Evolutionary conservation across 805 yeast species (phyloP), one percentile per base, ranked within the genome.

Genomic region (Tetrapisispora phaffii): DNA sequence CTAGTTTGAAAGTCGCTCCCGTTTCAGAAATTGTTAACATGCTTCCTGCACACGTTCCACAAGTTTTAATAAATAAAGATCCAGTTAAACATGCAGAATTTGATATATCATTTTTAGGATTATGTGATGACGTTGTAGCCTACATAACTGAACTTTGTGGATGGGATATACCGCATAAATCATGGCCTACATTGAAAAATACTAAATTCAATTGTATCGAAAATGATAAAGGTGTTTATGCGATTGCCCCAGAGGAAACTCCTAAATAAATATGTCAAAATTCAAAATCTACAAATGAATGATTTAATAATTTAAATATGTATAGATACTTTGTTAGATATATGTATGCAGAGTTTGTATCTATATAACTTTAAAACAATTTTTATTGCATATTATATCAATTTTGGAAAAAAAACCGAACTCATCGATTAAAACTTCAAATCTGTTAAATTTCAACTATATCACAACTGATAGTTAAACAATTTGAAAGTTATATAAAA

Each of bases 1-100:
- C 97, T 0, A 85, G 95, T n/a, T 71, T 88, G 52, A 85, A 88
- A 59, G 97, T 88, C 19, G 87, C 94, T 0, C 97, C 97, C 0
- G 96, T 89, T 6, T 79, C 87, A 41, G 88, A 85, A 44, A 85
- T 88, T 45, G 88, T 85, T 15, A 80, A 85, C 50, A 71, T 75
- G 64, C 65, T 88, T 2, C 79, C 81, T 0, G 72, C 73, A 13
- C 62, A 74, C 16, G 79, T 84, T 2, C 96, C 96, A 1, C 95
- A 87, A 62, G 72, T 89, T 8, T 67, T 85, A 46, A 83, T 88
- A 50, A 85, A 86, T 58, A 78, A 75, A 55, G 93, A 86, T 54
- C 80, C 85, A 1, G 79, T 85, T 16, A 71, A 71, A 34, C 94
- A 85, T 55, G 74, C 81, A 39, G 85, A 82, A 53, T 88, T 88